phyloP scores from a whole-genome alignment of 2,329 filamentous ascomycete species.

The Trichoderma afroharzianum region DNA sequence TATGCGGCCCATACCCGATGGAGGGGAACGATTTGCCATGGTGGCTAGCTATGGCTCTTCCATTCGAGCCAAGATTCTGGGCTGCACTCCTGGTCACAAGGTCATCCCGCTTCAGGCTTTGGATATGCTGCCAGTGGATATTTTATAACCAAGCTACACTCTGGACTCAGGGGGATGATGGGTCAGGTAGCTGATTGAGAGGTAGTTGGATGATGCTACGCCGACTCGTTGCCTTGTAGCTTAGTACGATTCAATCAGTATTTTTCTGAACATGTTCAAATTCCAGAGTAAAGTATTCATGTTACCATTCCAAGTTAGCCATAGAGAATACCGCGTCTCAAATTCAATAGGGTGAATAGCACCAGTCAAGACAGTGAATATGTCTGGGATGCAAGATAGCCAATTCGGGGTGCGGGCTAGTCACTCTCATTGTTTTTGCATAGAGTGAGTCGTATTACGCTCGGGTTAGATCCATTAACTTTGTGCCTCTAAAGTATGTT shows the following conservation, averaged over 20 bases:
- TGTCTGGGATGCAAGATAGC: background rate
- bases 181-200: background rate
- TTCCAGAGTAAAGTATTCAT: background rate
- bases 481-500: background rate
- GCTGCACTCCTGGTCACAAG: background rate
- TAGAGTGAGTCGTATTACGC: background rate
- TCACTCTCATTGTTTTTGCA: background rate
- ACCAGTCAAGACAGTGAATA: background rate
- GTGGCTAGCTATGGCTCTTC: background rate
- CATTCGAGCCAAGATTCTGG: background rate
- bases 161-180: background rate
- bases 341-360: background rate
- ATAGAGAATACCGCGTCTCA: background rate
- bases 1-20: background rate
- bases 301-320: background rate
- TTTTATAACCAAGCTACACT: background rate
- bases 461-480: background rate
- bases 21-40: background rate
- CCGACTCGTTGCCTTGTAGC: background rate
- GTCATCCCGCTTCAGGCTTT: background rate
- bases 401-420: background rate
- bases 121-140: background rate
- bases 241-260: background rate
- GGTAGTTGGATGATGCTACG: background rate
- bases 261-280: background rate